A percentile compares a stretch with the other conserved stretches of the same genome.
phyloP scores from a whole-genome alignment of 805 yeast genomes.

The Wickerhamiella brachini region DNA sequence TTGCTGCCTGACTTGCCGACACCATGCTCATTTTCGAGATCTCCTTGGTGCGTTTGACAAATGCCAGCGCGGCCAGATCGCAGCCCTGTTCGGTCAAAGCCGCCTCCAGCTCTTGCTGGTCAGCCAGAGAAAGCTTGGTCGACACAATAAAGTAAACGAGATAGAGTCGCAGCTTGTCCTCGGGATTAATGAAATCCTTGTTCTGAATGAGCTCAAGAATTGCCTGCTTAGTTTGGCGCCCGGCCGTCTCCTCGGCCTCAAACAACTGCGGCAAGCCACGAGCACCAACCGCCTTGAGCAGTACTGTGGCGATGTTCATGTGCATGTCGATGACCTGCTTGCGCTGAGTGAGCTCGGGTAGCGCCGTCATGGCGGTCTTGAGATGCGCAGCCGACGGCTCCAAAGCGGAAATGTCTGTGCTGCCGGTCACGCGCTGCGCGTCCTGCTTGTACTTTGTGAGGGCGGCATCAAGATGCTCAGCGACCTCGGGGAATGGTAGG shows the following conservation, averaged over 20 bases:
- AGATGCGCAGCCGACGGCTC: conserved; percentile 41
- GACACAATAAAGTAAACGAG: conserved; percentile 48
- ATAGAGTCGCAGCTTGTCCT: conserved; percentile 80
- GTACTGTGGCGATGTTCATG: conserved; percentile 82
- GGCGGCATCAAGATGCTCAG: conserved; percentile 84
- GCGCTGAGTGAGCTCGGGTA: conserved; percentile 84
- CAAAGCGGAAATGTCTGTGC: conserved; percentile 49
- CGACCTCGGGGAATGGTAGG: conserved; percentile 96
- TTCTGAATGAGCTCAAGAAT: conserved; percentile 39
- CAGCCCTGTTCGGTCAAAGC: conserved; percentile 43
- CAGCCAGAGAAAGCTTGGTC: conserved; percentile 32
- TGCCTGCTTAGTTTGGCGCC: conserved; percentile 33
- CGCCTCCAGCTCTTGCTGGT: conserved; percentile 49
- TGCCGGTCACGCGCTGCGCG: conserved; percentile 71
- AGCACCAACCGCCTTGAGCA: conserved; percentile 72
- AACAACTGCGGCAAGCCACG: conserved; percentile 80
- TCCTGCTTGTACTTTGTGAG: conserved; percentile 70
- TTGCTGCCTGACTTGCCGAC: conserved; percentile 14
- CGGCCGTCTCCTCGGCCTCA: conserved; percentile 80
- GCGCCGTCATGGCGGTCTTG: conserved; percentile 65
- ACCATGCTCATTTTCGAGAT: conserved; percentile 37
- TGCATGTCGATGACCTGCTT: conserved; percentile 88
- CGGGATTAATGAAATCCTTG: conserved; percentile 41
- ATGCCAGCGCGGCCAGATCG: conserved; percentile 51
- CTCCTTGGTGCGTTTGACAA: conserved; percentile 73